These are phyloP conservation scores for Termitomyces eurrhizus DNA, from an alignment of 768 basidiomycete species.

Conservation along the genomic window DNA sequence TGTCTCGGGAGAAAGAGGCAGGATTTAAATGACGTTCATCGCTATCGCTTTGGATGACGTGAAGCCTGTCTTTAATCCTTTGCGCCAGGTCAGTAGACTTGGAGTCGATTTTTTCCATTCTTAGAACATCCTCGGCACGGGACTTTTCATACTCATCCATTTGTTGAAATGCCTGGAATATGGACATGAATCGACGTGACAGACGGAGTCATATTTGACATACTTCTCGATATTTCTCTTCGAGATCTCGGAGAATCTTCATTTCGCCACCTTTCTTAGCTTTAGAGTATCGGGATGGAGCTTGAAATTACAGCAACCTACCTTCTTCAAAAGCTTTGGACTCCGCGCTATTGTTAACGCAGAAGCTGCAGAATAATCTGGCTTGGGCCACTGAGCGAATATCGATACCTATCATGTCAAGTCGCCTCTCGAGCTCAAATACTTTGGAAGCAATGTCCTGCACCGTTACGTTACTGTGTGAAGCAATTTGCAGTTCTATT, in stretches of 20 bases:
- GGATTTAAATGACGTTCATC: not conserved
- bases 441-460: not conserved
- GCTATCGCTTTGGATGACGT: not conserved
- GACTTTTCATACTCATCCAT: constrained; percentile 7
- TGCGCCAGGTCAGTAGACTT: not conserved
- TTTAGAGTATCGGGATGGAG: not conserved
- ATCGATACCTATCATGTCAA: not conserved
- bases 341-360: not conserved
- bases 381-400: not conserved
- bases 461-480: not conserved
- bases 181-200: not conserved
- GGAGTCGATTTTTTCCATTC: not conserved
- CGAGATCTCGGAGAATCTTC: not conserved
- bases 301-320: not conserved
- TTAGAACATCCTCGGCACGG: not conserved
- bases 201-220: not conserved
- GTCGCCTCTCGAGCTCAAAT: not conserved
- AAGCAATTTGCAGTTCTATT: not conserved
- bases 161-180: not conserved
- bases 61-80: not conserved
- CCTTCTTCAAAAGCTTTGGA: not conserved
- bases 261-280: not conserved
- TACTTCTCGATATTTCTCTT: constrained; percentile 7
- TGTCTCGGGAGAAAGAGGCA: not conserved
- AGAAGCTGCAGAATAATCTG: not conserved